These are phyloP conservation scores for Talaromyces atroroseus DNA, from an alignment of 2,329 filamentous ascomycete genomes.

Conservation along the genomic window DNA sequence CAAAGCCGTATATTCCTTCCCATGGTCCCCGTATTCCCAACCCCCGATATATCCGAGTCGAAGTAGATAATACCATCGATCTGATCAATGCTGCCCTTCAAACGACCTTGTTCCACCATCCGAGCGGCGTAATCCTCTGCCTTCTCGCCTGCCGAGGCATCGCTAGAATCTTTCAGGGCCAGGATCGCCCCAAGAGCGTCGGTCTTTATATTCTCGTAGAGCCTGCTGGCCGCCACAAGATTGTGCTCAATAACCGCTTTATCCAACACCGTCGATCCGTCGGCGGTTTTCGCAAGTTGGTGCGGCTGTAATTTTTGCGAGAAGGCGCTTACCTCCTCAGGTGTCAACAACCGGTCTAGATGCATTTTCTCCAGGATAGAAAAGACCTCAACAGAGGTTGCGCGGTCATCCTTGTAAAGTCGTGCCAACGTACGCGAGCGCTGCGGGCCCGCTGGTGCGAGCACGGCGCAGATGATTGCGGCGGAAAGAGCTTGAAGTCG, in stretches of 20 bases:
- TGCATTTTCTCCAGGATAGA: constrained; percentile 97
- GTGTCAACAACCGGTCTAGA: constrained; percentile 74
- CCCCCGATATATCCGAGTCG: constrained; percentile 62
- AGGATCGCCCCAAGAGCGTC: constrained; percentile 71
- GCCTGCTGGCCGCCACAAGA: constrained; percentile 72
- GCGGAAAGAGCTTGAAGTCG: constrained; percentile 76
- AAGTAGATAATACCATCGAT: constrained; percentile 86
- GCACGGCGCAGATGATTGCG: constrained; percentile 84
- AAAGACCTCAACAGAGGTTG: constrained; percentile 69
- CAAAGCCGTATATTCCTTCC: constrained; percentile 73
- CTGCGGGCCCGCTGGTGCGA: constrained; percentile 83
- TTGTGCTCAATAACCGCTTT: constrained; percentile 97
- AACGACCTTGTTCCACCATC: constrained; percentile 92
- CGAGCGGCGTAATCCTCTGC: constrained; percentile 86
- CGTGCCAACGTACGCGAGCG: constrained; percentile 74
- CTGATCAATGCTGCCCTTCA: constrained; percentile 89
- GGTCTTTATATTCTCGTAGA: constrained; percentile 73
- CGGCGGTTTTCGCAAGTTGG: constrained; percentile 81
- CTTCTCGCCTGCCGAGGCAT: constrained; percentile 55
- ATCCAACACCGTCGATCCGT: constrained; percentile 87
- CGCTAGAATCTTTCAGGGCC: constrained; percentile 56
- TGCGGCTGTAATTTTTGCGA: constrained; percentile 74
- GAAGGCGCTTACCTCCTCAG: constrained; percentile 81
- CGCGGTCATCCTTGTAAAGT: constrained; percentile 89
- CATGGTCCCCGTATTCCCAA: constrained; percentile 57